Evolutionary conservation across 225 moss, liverwort and hornwort genomes (phyloP).

Genomic region (Ulota crispa): DNA sequence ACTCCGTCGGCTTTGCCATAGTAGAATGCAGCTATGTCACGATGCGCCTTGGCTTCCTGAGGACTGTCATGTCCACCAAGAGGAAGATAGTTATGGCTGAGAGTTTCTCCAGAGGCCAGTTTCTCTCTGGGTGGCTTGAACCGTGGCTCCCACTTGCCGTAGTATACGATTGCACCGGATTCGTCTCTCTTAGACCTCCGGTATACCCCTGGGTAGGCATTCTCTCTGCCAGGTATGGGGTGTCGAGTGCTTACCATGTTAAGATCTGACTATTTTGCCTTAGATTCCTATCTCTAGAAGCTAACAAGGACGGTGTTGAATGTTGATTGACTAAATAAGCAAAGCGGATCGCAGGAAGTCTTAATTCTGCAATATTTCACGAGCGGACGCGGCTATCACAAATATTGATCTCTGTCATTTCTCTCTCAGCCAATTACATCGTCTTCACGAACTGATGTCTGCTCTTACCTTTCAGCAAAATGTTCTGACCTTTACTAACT

Average conservation of each 20-base stretch:
- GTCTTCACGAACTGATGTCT: no score
- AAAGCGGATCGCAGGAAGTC: not conserved
- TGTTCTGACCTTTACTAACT: no score
- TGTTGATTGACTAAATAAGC: no score
- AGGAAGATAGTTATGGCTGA: not conserved
- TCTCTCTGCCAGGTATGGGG: no score
- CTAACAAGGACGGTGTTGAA: not conserved
- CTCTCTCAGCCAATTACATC: no score
- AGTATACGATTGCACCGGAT: not conserved
- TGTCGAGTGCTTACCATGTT: not conserved
- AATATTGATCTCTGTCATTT: no score
- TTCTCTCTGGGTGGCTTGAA: not conserved
- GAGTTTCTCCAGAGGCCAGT: not conserved
- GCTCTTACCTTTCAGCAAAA: no score
- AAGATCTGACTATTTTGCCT: not conserved
- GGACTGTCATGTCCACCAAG: not conserved
- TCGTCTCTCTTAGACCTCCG: not conserved
- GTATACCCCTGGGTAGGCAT: not conserved
- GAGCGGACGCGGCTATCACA: no score
- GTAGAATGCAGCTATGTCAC: not conserved
- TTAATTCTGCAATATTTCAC: no score
- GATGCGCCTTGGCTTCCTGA: not conserved
- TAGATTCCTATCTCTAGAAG: not conserved
- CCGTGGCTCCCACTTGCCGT: not conserved
- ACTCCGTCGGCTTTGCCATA: not conserved